These are phyloP conservation scores for Cystobasidium slooffiae DNA, from an alignment of 1,284 basidiomycete genomes.

Conservation along the genomic window DNA sequence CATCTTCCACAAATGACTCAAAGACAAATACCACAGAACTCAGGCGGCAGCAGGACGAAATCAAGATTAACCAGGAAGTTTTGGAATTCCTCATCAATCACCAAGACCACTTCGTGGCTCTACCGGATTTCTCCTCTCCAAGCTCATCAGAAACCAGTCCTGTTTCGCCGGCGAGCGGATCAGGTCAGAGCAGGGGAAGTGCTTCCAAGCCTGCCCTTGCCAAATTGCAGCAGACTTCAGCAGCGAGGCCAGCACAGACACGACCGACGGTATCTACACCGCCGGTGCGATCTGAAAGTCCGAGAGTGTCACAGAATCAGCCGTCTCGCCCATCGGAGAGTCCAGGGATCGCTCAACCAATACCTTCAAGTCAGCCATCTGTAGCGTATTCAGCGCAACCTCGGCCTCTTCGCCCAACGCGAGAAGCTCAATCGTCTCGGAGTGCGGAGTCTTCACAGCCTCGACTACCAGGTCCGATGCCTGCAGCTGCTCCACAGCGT, in stretches of 20 bases:
- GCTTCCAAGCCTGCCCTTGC: background rate
- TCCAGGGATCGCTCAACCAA: too few relatives aligned
- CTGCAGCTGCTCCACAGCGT: background rate
- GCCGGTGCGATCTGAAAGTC: too few relatives aligned
- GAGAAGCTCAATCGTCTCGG: too few relatives aligned
- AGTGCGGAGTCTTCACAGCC: too few relatives aligned
- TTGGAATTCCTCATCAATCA: constrained; percentile 92
- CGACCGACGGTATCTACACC: background rate
- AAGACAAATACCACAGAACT: constrained; percentile 11
- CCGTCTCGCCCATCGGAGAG: too few relatives aligned
- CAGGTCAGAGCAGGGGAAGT: background rate
- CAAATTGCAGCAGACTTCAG: background rate
- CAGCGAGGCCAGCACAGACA: background rate
- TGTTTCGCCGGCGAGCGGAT: constrained; percentile 1
- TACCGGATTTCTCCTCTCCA: constrained; percentile 6
- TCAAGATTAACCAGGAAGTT: constrained; percentile 83
- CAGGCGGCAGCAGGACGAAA: constrained; percentile 66
- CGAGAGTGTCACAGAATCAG: too few relatives aligned
- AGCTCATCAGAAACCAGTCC: constrained; percentile 34
- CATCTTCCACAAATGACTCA: constrained; percentile 6
- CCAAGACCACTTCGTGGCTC: constrained; percentile 75
- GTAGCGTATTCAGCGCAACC: too few relatives aligned
- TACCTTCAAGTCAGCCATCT: too few relatives aligned
- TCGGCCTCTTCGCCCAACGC: too few relatives aligned
- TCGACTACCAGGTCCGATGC: too few relatives aligned